Evolutionary conservation across 495 filamentous ascomycete genomes (phyloP).

Genomic region (Xylaria telfairii): DNA sequence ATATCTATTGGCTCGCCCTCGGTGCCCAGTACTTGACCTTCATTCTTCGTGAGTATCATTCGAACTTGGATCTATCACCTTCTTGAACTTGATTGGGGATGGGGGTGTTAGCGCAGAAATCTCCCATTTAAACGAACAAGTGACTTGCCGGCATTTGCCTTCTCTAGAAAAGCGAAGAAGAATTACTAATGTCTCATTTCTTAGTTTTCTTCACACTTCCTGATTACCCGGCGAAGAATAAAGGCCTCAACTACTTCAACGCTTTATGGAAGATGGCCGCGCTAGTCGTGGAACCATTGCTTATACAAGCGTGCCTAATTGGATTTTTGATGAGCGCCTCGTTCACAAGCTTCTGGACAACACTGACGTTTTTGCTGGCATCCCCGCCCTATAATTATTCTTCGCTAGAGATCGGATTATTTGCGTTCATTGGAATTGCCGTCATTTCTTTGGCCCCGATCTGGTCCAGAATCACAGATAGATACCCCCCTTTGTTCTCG

Average conservation of each 20-base stretch:
- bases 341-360: constrained; percentile 63
- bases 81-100: neutral
- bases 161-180: neutral
- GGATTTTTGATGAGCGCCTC: constrained; percentile 42
- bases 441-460: constrained; percentile 70
- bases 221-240: constrained; percentile 75
- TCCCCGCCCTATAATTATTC: constrained; percentile 70
- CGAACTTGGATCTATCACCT: neutral
- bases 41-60: constrained; percentile 43
- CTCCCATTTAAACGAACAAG: neutral
- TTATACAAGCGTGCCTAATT: constrained; percentile 60
- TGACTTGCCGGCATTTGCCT: neutral
- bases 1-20: constrained; percentile 78
- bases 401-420: constrained; percentile 74
- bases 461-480: constrained; percentile 75
- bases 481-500: constrained; percentile 68
- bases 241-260: constrained; percentile 67
- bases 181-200: neutral
- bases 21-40: constrained; percentile 73
- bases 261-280: constrained; percentile 67
- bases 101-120: neutral
- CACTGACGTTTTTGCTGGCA: constrained; percentile 76
- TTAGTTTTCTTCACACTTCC: constrained; percentile 72
- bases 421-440: constrained; percentile 76
- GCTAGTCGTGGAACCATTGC: constrained; percentile 66